phyloP scores from a whole-genome alignment of 192 early-diverging fungal genomes.

The Backusella parvicylindrica region DNA sequence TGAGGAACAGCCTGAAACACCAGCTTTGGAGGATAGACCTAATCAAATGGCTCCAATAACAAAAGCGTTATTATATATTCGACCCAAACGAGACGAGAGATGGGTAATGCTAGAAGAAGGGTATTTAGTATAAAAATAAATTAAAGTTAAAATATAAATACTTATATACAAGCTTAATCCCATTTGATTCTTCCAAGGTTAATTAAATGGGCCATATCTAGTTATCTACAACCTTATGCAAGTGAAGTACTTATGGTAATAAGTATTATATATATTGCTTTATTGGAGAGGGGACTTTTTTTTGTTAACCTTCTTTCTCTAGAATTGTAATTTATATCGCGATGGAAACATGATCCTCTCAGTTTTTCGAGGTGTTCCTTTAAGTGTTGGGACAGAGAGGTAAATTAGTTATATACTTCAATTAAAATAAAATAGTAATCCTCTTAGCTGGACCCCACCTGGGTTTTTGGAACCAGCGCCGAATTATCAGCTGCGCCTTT shows the following conservation, averaged over 20 bases:
- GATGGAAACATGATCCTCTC: neutral
- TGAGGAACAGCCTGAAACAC: neutral
- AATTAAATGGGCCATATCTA: neutral
- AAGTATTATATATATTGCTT: neutral
- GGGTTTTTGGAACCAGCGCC: neutral
- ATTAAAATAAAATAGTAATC: neutral
- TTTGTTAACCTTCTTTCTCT: neutral
- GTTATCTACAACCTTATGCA: neutral
- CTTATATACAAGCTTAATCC: neutral
- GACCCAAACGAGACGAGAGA: neutral
- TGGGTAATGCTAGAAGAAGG: conserved; percentile 6
- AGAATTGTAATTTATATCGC: neutral
- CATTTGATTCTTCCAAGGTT: neutral
- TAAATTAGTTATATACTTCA: neutral
- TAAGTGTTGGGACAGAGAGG: neutral
- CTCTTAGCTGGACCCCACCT: neutral
- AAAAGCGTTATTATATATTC: neutral
- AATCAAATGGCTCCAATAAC: neutral
- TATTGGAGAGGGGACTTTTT: no score
- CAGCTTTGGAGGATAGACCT: neutral
- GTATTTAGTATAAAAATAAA: neutral
- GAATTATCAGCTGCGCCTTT: neutral
- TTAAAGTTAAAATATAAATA: neutral
- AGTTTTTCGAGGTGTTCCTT: neutral
- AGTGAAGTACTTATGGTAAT: neutral